Evolutionary conservation across 257 asterid genomes (phyloP).

Genomic region (Nicotiana tabacum): DNA sequence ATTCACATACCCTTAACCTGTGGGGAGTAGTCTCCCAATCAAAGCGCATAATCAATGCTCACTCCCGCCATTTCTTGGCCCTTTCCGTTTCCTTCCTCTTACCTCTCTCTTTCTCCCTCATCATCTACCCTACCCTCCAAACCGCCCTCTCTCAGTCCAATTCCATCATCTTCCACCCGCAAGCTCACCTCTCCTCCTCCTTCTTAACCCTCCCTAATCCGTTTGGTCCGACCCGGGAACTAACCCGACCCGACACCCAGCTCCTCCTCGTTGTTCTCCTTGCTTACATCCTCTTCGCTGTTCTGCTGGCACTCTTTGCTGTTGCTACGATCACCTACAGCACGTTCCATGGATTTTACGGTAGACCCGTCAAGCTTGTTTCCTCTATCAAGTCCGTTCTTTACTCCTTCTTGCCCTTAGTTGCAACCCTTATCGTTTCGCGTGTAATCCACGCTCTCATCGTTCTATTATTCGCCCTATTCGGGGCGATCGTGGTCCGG

Average conservation of each 20-base stretch:
- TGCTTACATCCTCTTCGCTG: conserved; percentile 19
- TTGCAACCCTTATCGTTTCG: conserved; percentile 18
- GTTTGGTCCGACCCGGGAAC: conserved; percentile 20
- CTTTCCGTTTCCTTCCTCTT: conserved; percentile 57
- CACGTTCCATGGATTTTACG: conserved; percentile 51
- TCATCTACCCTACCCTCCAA: conserved; percentile 39
- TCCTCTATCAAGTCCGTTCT: conserved; percentile 46
- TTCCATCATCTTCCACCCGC: conserved; percentile 21
- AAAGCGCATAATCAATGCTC: conserved; percentile 50
- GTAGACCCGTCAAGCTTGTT: conserved; percentile 39
- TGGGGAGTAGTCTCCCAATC: conserved; percentile 56
- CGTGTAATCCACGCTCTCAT: conserved; percentile 9
- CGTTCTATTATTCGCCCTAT: conserved; percentile 7
- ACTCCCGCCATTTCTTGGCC: conserved; percentile 57
- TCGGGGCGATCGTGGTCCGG: background rate
- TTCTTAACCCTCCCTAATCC: conserved; percentile 18
- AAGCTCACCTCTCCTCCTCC: conserved; percentile 20
- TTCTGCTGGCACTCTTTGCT: conserved; percentile 33
- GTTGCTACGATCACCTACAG: conserved; percentile 47
- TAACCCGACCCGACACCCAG: background rate
- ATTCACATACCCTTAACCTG: conserved; percentile 40
- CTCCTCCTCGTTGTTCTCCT: conserved; percentile 20
- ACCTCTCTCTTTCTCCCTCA: conserved; percentile 50
- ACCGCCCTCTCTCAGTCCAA: conserved; percentile 17
- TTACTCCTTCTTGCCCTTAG: conserved; percentile 33